Evolutionary conservation across 2,329 filamentous ascomycete species (phyloP).

Genomic region (Emydomyces testavorans): DNA sequence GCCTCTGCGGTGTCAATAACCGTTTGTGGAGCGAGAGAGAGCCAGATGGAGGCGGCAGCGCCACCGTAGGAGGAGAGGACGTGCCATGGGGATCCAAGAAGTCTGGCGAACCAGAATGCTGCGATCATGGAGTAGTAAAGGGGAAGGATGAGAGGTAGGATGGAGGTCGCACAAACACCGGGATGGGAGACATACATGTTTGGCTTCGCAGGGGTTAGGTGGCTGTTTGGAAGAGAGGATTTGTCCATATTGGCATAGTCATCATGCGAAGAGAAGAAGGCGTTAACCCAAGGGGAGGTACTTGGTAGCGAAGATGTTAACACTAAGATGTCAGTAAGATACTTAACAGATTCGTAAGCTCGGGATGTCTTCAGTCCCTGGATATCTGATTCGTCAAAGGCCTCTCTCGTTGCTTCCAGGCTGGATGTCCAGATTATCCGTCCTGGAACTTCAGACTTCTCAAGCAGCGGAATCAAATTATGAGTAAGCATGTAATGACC

Average conservation of each 20-base stretch:
- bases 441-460: slow-evolving; percentile 37
- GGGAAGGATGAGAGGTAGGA: slow-evolving; percentile 62
- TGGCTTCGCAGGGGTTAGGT: slow-evolving; percentile 34
- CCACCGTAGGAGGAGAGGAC: slow-evolving; percentile 62
- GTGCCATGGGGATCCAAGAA: slow-evolving; percentile 83
- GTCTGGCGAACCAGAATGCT: slow-evolving; percentile 59
- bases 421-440: slow-evolving; percentile 82
- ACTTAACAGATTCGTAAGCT: slow-evolving; percentile 80
- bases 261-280: slow-evolving; percentile 43
- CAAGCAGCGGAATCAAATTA: slow-evolving; percentile 62
- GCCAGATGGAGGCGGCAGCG: slow-evolving; percentile 64
- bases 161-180: slow-evolving; percentile 69
- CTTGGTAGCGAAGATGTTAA: slow-evolving; percentile 60
- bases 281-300: slow-evolving; percentile 44
- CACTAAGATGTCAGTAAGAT: slow-evolving; percentile 72
- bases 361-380: slow-evolving; percentile 53
- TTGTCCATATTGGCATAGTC: slow-evolving; percentile 13
- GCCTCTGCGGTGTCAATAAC: slow-evolving; percentile 29
- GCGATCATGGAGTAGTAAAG: slow-evolving; percentile 58
- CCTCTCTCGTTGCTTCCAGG: slow-evolving; percentile 53
- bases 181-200: slow-evolving; percentile 73
- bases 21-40: slow-evolving; percentile 54
- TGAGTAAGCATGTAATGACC: slow-evolving; percentile 87
- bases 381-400: slow-evolving; percentile 58
- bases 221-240: slow-evolving; percentile 3